These are phyloP conservation scores for Zalaria sp. DNA, from an alignment of 2,329 filamentous ascomycete species.

Conservation along the genomic window DNA sequence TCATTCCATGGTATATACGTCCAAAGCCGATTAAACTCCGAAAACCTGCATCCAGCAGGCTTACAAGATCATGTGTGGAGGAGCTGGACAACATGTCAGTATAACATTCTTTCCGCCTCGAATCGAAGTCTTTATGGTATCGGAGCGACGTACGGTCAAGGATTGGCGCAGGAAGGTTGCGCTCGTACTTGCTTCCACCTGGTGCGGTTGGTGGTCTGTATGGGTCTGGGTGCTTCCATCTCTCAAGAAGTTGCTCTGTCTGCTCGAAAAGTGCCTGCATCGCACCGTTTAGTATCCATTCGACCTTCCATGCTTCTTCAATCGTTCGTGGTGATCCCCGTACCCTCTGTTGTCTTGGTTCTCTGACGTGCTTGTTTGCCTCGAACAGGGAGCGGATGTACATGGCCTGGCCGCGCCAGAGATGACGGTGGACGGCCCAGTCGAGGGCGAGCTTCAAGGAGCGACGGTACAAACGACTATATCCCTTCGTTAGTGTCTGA, in stretches of 20 bases:
- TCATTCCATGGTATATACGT: background rate
- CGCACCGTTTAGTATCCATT: too few species aligned
- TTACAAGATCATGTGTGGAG: conserved; percentile 34
- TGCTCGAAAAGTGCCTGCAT: conserved; percentile 66
- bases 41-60: conserved; percentile 1
- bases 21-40: conserved; percentile 6
- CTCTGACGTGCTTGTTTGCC: conserved; percentile 71
- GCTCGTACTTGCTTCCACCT: conserved; percentile 92
- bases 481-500: background rate
- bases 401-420: conserved; percentile 91
- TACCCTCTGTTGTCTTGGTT: conserved; percentile 79
- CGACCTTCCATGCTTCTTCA: too few species aligned
- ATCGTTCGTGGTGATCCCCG: conserved; percentile 9
- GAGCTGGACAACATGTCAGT: conserved; percentile 23
- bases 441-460: conserved; percentile 87
- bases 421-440: conserved; percentile 83
- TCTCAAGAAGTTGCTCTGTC: conserved; percentile 74
- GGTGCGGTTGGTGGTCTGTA: conserved; percentile 82
- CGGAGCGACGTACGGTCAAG: conserved; percentile 54
- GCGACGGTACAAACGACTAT: conserved; percentile 68
- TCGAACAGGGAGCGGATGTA: conserved; percentile 95
- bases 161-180: conserved; percentile 71
- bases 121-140: background rate
- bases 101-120: background rate
- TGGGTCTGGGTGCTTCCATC: conserved; percentile 96